phyloP scores from a whole-genome alignment of 2,329 filamentous ascomycete species.

The Coccinonectria pachysandricola region DNA sequence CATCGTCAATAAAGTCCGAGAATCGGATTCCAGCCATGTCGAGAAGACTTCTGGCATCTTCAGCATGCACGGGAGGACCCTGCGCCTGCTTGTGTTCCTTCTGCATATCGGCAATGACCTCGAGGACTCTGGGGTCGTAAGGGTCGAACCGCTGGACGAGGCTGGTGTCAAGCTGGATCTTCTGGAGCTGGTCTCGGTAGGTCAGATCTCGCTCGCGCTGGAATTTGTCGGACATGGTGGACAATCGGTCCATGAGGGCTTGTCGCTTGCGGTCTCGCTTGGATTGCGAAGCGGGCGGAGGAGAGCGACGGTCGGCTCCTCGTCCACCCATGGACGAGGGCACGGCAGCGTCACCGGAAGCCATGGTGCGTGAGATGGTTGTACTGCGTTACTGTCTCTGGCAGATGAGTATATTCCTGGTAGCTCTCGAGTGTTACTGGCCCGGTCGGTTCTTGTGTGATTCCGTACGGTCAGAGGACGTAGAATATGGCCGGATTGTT shows the following conservation, averaged over 20 bases:
- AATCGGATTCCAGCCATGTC: constrained; percentile 78
- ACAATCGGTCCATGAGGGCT: constrained; percentile 68
- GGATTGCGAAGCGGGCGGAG: constrained; percentile 40
- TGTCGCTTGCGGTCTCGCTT: constrained; percentile 89
- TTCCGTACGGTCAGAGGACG: no score
- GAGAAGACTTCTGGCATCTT: constrained; percentile 45
- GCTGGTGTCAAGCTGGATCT: constrained; percentile 83
- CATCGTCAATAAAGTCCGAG: constrained; percentile 70
- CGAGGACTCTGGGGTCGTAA: constrained; percentile 62
- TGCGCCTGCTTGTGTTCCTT: constrained; percentile 41
- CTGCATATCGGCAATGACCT: constrained; percentile 57
- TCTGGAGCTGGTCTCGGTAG: constrained; percentile 82
- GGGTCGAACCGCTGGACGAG: constrained; percentile 78
- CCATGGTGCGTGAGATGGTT: constrained; percentile 20
- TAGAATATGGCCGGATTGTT: no score
- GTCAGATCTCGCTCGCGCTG: constrained; percentile 70
- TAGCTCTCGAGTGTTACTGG: no score
- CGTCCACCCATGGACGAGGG: constrained; percentile 23
- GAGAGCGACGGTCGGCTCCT: constrained; percentile 28
- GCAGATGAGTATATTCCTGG: no score
- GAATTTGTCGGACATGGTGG: constrained; percentile 67
- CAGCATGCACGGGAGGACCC: constrained; percentile 27
- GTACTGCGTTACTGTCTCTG: no score
- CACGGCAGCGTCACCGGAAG: constrained; percentile 27
- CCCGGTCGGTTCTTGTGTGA: no score